Evolutionary conservation across 768 basidiomycete genomes (phyloP), one percentile per base, ranked within the genome.

Genomic region (Lentinula edodes): DNA sequence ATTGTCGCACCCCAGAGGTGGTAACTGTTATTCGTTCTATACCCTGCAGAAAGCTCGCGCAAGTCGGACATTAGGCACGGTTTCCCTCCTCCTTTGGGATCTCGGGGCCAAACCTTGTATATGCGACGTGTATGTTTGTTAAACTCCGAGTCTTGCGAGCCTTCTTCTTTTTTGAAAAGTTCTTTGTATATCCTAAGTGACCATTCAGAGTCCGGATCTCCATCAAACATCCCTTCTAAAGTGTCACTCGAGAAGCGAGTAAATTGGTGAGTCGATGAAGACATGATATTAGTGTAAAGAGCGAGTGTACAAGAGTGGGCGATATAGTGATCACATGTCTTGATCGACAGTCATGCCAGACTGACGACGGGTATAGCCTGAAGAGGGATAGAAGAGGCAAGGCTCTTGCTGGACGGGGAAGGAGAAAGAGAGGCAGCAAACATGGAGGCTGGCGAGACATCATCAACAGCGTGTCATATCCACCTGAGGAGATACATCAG

Each of bases 1-100:
- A 79, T 62, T 1, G 78, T 76, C 8, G 73, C 74, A 51, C 80
- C 80, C 80, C 80, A 82, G 13, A 74, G 64, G 45, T 71, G 66
- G 8, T 71, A 18, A 0, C 68, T 66, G 58, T 77, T 77, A 0
- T 71, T 63, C 7, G 74, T 63, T 55, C 53, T 58, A 62, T 79
- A 78, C 9, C 76, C 78, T 0, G 54, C 32, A 20, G 41, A 13
- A 16, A 50, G 9, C 15, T 23, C 46, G 9, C 46, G 46, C 12
- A 50, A 64, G 18, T 53, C 32, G 28, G 28, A 28, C 28, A 28
- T 28, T 28, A 28, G 2, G 28, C 28, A 28, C 28, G 28, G 28
- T 28, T 28, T 28, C 3, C 28, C 28, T 6, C 58, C 10, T 6
- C 74, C 73, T 0, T 69, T 61, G 1, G 74, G 70, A 53, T 72